These are phyloP conservation scores for Fusarium sp. DNA, from an alignment of 2,329 filamentous ascomycete species.

Conservation along the genomic window DNA sequence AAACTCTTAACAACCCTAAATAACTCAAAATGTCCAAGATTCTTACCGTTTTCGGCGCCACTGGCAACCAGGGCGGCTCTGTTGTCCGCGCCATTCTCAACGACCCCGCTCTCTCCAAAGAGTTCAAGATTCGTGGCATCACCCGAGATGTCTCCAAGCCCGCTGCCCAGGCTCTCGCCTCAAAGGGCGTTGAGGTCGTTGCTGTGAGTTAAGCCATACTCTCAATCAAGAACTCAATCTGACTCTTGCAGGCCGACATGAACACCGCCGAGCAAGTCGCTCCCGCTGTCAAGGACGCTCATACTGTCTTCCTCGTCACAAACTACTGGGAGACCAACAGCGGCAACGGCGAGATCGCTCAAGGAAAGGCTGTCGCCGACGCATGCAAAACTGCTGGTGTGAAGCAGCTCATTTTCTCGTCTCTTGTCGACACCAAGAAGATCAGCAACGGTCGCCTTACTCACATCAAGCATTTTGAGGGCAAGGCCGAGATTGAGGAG, in stretches of 20 bases:
- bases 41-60: constrained; percentile 58
- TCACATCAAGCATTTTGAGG: constrained; percentile 62
- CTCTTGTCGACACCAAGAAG: constrained; percentile 53
- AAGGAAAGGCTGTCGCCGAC: constrained; percentile 58
- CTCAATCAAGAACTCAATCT: background rate
- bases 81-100: constrained; percentile 57
- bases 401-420: constrained; percentile 58
- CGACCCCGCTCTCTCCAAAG: constrained; percentile 55
- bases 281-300: constrained; percentile 52
- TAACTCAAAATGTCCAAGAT: constrained; percentile 48
- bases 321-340: constrained; percentile 51
- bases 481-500: constrained; percentile 64
- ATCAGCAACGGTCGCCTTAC: constrained; percentile 50
- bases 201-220: constrained; percentile 35
- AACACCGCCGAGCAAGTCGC: constrained; percentile 48
- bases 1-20: background rate
- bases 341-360: constrained; percentile 51
- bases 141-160: constrained; percentile 57
- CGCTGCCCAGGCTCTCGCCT: constrained; percentile 50
- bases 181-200: constrained; percentile 56
- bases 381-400: constrained; percentile 55
- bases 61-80: constrained; percentile 60
- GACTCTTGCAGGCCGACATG: constrained; percentile 52
- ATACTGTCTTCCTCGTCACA: constrained; percentile 56
- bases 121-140: constrained; percentile 58